These are phyloP conservation scores for Myriosclerotinia duriaeana DNA, from an alignment of 2,329 filamentous ascomycete species.

Conservation along the genomic window DNA sequence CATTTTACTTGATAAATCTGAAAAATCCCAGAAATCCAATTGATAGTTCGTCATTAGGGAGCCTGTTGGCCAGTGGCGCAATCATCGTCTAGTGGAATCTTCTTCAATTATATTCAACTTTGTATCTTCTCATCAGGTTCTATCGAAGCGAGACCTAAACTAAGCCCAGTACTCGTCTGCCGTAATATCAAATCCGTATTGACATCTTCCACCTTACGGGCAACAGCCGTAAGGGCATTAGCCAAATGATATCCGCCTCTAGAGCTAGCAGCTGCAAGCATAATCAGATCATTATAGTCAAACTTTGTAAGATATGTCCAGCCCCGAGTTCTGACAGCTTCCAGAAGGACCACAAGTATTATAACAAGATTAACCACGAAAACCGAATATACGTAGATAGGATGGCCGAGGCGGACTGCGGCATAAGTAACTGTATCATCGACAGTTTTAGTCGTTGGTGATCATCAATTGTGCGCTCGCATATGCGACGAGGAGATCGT, in stretches of 20 bases:
- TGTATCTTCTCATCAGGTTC: neutral
- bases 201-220: neutral
- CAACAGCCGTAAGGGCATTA: neutral
- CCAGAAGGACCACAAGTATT: slow-evolving; percentile 17
- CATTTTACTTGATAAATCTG: no score
- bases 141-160: neutral
- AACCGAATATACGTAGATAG: slow-evolving; percentile 15
- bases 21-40: no score
- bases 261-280: slow-evolving; percentile 2
- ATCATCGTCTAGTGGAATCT: neutral
- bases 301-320: slow-evolving; percentile 14
- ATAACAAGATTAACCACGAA: slow-evolving; percentile 12
- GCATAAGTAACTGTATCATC: neutral
- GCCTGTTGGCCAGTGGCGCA: no score
- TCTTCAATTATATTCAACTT: neutral
- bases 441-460: slow-evolving; percentile 23
- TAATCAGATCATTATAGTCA: slow-evolving; percentile 3
- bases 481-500: slow-evolving; percentile 39
- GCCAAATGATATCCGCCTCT: slow-evolving; percentile 1
- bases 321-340: slow-evolving; percentile 17
- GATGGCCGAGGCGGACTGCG: slow-evolving; percentile 18
- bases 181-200: neutral
- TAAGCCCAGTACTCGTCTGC: neutral
- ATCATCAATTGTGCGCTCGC: slow-evolving; percentile 42
- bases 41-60: neutral